Evolutionary conservation across 2,329 filamentous ascomycete species (phyloP).

Genomic region (Tolypocladium endophyticum): DNA sequence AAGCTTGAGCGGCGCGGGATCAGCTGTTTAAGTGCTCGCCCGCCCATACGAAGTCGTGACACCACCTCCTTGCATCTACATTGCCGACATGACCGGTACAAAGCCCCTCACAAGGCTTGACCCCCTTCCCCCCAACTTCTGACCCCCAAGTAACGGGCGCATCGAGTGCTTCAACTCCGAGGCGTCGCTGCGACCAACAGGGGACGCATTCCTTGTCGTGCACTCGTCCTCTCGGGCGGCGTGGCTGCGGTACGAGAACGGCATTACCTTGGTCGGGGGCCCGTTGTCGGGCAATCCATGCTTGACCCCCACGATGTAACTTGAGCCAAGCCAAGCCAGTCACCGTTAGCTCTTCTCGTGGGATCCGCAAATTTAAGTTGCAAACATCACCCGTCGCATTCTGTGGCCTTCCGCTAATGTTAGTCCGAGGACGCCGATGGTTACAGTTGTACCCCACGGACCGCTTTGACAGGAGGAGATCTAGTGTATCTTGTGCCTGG

Average conservation of each 20-base stretch:
- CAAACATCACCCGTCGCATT: neutral
- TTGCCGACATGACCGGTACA: neutral
- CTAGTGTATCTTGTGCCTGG: neutral
- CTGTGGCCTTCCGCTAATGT: neutral
- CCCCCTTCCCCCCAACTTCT: neutral
- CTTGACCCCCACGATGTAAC: constrained; percentile 2
- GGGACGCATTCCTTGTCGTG: neutral
- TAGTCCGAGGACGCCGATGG: neutral
- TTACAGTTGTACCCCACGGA: neutral
- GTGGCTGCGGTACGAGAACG: neutral
- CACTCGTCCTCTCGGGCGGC: neutral
- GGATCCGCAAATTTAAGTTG: neutral
- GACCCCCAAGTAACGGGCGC: neutral
- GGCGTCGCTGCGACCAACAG: neutral
- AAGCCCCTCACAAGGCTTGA: neutral
- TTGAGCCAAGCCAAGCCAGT: neutral
- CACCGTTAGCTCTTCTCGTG: neutral
- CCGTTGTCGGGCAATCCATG: neutral
- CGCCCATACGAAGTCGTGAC: neutral
- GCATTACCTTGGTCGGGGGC: neutral
- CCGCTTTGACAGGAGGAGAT: neutral
- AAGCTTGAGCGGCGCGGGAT: neutral
- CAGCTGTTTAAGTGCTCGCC: neutral
- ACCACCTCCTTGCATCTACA: neutral
- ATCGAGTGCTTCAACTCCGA: neutral